These are phyloP conservation scores for Mortierella sp. DNA, from an alignment of 371 early-diverging fungal species.

Conservation along the genomic window DNA sequence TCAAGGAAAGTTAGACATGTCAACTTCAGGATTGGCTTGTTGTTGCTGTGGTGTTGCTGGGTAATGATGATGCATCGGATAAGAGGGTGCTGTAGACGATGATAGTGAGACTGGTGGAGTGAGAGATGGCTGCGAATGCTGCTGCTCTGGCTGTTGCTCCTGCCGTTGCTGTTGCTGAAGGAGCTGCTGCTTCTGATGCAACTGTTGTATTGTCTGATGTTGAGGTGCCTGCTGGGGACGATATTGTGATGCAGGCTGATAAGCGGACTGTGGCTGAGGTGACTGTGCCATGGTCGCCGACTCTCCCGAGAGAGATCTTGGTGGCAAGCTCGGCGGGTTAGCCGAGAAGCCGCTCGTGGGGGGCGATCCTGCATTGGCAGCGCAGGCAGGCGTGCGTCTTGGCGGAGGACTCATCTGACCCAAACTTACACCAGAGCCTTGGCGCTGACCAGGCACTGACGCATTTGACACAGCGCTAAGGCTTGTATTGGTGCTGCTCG, in stretches of 20 bases:
- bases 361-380: slow-evolving; percentile 2
- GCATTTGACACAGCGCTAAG: not conserved
- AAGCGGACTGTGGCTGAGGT: not conserved
- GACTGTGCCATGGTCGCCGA: not conserved
- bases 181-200: slow-evolving; percentile 18
- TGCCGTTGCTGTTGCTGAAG: slow-evolving; percentile 6
- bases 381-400: not conserved
- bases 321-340: not conserved
- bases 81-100: not conserved
- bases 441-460: not conserved
- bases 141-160: slow-evolving; percentile 5
- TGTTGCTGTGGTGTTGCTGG: slow-evolving; percentile 20
- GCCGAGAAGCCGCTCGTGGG: slow-evolving; percentile 6
- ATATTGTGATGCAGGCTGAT: slow-evolving; percentile 11
- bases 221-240: slow-evolving; percentile 15
- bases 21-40: slow-evolving; percentile 44
- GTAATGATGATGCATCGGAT: not conserved
- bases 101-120: not conserved
- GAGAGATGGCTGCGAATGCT: not conserved
- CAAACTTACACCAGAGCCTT: not conserved
- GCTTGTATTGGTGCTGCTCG: slow-evolving; percentile 8
- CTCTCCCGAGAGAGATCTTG: not conserved
- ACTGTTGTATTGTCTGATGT: slow-evolving; percentile 26
- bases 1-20: slow-evolving; percentile 47
- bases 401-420: slow-evolving; percentile 12